Conservation (phyloP, 2,329 filamentous ascomycete species). For the Fusarium agapanthi region DNA sequence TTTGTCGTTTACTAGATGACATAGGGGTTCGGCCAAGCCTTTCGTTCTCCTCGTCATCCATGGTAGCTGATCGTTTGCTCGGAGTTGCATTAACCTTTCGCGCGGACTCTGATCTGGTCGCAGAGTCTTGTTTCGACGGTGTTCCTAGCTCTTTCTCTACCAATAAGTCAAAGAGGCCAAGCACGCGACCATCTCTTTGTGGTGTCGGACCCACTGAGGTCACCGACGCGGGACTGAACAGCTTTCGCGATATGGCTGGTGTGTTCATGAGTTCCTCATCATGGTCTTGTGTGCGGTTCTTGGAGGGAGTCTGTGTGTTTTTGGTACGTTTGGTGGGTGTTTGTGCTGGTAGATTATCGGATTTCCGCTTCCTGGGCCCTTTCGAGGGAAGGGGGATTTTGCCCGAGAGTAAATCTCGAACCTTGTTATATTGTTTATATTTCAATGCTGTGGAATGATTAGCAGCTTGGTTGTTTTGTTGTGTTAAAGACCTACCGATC, state of each 20-base stretch:
- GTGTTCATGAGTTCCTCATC: conserved; percentile 60
- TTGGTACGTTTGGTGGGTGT: conserved; percentile 64
- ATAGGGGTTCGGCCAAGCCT: conserved; percentile 59
- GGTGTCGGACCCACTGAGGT: conserved; percentile 80
- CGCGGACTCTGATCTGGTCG: conserved; percentile 32
- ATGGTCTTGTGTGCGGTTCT: conserved; percentile 43
- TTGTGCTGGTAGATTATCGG: conserved; percentile 47
- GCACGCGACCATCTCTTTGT: conserved; percentile 78
- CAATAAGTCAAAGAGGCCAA: conserved; percentile 80
- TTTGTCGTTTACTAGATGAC: conserved; percentile 67
- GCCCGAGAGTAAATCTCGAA: conserved; percentile 67
- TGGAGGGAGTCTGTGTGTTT: conserved; percentile 58
- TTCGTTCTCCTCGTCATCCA: conserved; percentile 42
- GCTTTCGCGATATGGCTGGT: conserved; percentile 64
- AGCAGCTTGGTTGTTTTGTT: neutral
- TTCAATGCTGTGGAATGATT: conserved; percentile 63
- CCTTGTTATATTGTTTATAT: conserved; percentile 78
- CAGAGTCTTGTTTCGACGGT: conserved; percentile 54
- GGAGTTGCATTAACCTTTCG: conserved; percentile 53
- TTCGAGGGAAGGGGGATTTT: conserved; percentile 57
- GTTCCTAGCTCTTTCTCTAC: conserved; percentile 59
- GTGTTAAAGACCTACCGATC: conserved; percentile 65
- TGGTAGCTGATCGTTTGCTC: conserved; percentile 51
- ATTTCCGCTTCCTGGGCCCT: conserved; percentile 53
- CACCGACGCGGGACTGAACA: conserved; percentile 67